Conservation (phyloP, 345 rosid genomes). For the Erodium maritimum region DNA sequence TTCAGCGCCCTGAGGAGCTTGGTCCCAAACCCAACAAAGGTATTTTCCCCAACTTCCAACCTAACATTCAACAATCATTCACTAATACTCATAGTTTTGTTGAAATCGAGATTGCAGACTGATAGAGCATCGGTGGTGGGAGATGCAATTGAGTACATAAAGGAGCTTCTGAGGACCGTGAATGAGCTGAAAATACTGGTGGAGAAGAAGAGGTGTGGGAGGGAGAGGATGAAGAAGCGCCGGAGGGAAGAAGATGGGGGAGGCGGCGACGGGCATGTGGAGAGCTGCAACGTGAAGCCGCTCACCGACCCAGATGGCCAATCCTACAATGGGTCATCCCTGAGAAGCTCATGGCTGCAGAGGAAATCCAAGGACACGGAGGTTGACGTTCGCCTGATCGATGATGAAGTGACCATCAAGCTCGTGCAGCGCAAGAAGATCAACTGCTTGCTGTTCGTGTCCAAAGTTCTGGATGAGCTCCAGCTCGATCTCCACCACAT, state of each 20-base stretch:
- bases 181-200: constrained; percentile 65
- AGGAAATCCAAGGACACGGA: constrained; percentile 78
- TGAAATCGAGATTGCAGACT: constrained; percentile 24
- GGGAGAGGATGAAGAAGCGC: constrained; percentile 31
- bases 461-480: constrained; percentile 69
- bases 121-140: constrained; percentile 81
- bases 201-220: constrained; percentile 36
- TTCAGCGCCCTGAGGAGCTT: constrained; percentile 38
- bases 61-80: background rate
- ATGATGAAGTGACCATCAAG: constrained; percentile 84
- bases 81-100: background rate
- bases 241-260: constrained; percentile 27
- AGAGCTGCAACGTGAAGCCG: constrained; percentile 27
- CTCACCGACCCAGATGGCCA: no score
- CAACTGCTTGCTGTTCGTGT: constrained; percentile 62
- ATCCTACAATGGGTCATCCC: background rate
- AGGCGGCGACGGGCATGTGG: constrained; percentile 24
- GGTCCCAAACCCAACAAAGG: constrained; percentile 75
- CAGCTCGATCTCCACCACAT: constrained; percentile 76
- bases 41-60: constrained; percentile 3
- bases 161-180: constrained; percentile 60
- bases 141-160: constrained; percentile 69
- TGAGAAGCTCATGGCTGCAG: constrained; percentile 87
- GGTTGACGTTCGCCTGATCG: constrained; percentile 75
- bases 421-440: constrained; percentile 72